A percentile compares a stretch with the other conserved stretches of the same genome.
phyloP scores from a whole-genome alignment of 2,329 filamentous ascomycete species.

The Colletotrichum paranaense region DNA sequence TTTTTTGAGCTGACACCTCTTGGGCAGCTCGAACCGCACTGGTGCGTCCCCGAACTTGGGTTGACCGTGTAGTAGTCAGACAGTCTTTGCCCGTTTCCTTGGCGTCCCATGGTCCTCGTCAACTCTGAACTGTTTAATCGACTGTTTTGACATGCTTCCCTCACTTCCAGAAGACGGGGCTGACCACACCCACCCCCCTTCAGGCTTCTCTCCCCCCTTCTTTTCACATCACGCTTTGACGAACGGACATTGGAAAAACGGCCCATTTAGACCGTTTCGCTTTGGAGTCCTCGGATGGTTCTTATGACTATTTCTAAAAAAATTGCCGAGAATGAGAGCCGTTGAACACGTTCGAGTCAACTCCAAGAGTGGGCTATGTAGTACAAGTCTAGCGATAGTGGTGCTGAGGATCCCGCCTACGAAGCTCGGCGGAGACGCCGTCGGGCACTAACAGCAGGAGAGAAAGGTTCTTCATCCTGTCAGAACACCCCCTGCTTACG shows the following conservation, averaged over 20 bases:
- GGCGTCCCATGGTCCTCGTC: slow-evolving; percentile 8
- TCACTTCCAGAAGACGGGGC: slow-evolving; percentile 3
- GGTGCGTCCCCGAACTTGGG: background rate
- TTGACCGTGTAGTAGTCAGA: background rate
- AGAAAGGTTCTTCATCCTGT: slow-evolving; percentile 9
- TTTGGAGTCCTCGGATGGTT: background rate
- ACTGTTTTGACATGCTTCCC: slow-evolving; percentile 10
- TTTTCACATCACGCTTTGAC: background rate
- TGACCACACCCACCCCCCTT: background rate
- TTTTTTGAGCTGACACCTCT: background rate
- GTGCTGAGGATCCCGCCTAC: background rate
- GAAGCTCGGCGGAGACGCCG: slow-evolving; percentile 14
- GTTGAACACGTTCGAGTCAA: background rate
- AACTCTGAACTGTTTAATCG: background rate
- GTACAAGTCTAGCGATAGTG: background rate
- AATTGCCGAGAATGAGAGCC: background rate
- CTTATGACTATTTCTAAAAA: background rate
- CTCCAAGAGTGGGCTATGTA: background rate
- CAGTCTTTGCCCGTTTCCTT: background rate
- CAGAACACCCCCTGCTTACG: background rate
- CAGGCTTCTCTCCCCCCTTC: background rate
- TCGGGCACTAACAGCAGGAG: background rate
- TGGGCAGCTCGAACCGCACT: slow-evolving; percentile 20
- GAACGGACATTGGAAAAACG: background rate
- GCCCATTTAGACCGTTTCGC: background rate